Conservation (phyloP, 2,329 filamentous ascomycete genomes). For the Colletotrichum sp. region DNA sequence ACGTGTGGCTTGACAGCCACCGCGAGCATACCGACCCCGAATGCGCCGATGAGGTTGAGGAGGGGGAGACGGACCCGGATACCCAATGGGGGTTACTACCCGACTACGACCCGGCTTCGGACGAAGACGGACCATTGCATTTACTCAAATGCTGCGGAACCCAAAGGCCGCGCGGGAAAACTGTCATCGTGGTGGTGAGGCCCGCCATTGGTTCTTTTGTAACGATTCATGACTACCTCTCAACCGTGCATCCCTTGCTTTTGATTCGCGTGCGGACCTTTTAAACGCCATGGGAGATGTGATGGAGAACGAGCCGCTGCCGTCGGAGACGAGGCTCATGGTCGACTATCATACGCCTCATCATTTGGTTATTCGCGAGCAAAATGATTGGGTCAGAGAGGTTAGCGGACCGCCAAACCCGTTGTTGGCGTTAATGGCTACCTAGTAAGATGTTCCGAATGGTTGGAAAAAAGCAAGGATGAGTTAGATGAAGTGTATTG, state of each 20-base stretch:
- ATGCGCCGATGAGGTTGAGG: neutral
- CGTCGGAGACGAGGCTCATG: neutral
- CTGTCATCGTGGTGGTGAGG: neutral
- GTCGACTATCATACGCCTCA: neutral
- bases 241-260: constrained; percentile 19
- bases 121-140: neutral
- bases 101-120: neutral
- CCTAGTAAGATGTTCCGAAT: too few species aligned
- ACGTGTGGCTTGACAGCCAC: neutral
- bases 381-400: too few species aligned
- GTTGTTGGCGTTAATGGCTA: too few species aligned
- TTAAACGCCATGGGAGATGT: neutral
- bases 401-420: too few species aligned
- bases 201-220: neutral
- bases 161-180: neutral
- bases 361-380: neutral
- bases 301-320: neutral
- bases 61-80: neutral
- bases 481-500: too few species aligned
- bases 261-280: constrained; percentile 9
- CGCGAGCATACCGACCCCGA: neutral
- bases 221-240: constrained; percentile 22
- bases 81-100: neutral
- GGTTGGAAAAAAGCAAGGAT: too few species aligned
- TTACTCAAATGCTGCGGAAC: neutral